Evolutionary conservation across 2,329 filamentous ascomycete species (phyloP).

Genomic region (Diplodia scrobiculata): DNA sequence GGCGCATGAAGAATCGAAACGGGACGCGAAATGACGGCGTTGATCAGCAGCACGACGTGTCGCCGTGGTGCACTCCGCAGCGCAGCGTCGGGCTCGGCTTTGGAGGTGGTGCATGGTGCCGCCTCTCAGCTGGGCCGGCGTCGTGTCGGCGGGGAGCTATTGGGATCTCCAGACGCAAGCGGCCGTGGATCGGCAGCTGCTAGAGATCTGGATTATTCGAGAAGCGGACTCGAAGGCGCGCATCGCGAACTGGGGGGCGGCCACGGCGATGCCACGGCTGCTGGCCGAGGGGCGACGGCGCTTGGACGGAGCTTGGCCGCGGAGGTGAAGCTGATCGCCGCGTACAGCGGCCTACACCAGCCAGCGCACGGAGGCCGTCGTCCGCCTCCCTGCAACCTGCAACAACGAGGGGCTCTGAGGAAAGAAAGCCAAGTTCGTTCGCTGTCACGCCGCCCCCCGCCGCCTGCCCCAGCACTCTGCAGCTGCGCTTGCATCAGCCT

Average conservation of each 20-base stretch:
- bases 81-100: neutral
- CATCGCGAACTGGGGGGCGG: neutral
- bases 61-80: too few relatives aligned
- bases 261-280: neutral
- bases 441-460: neutral
- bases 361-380: neutral
- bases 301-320: slow-evolving; percentile 20
- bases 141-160: slow-evolving; percentile 12
- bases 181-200: neutral
- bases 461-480: neutral
- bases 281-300: neutral
- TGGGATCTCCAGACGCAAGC: slow-evolving; percentile 16
- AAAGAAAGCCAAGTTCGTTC: neutral
- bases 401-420: slow-evolving; percentile 15
- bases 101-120: too few relatives aligned
- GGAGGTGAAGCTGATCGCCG: slow-evolving; percentile 18
- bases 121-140: neutral
- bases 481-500: slow-evolving; percentile 19
- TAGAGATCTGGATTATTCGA: slow-evolving; percentile 17
- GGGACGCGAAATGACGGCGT: neutral
- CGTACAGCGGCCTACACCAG: slow-evolving; percentile 9
- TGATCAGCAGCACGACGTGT: neutral
- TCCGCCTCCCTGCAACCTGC: slow-evolving; percentile 10
- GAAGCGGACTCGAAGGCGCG: slow-evolving; percentile 8
- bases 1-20: slow-evolving; percentile 11